Percentiles rank a stretch among this genome's conserved stretches.
phyloP scores from a whole-genome alignment of 192 early-diverging fungal genomes.

The Phycomyces nitens region DNA sequence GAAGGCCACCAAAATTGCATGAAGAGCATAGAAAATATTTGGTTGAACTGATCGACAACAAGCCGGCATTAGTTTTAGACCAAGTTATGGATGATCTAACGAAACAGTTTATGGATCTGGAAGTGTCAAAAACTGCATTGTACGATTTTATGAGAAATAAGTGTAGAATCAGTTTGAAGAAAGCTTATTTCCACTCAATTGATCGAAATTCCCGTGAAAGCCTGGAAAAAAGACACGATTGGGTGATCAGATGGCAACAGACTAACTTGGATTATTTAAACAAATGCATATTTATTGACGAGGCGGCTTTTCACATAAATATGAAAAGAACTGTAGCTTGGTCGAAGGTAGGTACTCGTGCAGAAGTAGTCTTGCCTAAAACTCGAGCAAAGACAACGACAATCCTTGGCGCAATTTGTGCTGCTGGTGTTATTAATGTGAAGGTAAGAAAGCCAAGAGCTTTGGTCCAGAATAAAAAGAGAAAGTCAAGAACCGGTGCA shows the following conservation, averaged over 20 bases:
- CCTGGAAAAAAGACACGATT: neutral
- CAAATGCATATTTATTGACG: slow-evolving; percentile 30
- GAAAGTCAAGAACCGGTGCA: neutral
- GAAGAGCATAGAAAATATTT: too few relatives aligned
- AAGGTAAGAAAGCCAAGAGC: neutral
- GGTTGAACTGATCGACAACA: too few relatives aligned
- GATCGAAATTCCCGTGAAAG: neutral
- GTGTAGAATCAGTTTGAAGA: slow-evolving; percentile 13
- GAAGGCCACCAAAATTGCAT: too few relatives aligned
- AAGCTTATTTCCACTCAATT: neutral
- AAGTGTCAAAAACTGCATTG: too few relatives aligned
- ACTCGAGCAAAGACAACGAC: slow-evolving; percentile 12
- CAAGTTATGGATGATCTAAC: too few relatives aligned
- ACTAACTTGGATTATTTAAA: slow-evolving; percentile 8
- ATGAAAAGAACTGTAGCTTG: slow-evolving; percentile 18
- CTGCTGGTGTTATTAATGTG: neutral
- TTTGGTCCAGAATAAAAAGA: neutral
- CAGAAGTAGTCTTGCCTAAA: neutral
- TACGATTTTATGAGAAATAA: too few relatives aligned
- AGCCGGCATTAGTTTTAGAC: too few relatives aligned
- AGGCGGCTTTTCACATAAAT: slow-evolving; percentile 31
- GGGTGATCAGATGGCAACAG: slow-evolving; percentile 3
- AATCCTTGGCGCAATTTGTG: slow-evolving; percentile 12
- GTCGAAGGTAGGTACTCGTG: slow-evolving; percentile 14
- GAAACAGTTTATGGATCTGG: too few relatives aligned